Evolutionary conservation across 768 basidiomycete genomes (phyloP).

Genomic region (Dacryopinax primogenitus): DNA sequence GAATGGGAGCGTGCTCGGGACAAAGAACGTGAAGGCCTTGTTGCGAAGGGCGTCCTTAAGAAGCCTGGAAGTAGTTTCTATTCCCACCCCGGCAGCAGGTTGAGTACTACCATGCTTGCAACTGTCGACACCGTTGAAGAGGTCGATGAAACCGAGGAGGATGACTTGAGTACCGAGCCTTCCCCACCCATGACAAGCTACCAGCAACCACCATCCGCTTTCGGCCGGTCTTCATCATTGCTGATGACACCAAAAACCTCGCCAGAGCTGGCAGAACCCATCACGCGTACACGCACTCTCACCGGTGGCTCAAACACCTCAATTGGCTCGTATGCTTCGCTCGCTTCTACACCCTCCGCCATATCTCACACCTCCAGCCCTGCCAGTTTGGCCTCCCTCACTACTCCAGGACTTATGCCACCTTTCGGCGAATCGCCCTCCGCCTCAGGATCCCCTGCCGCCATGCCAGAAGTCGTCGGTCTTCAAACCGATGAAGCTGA

Average conservation of each 20-base stretch:
- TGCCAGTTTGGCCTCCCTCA: neutral
- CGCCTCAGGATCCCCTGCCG: conserved; percentile 39
- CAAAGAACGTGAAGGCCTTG: conserved; percentile 2
- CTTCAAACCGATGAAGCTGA: conserved; percentile 61
- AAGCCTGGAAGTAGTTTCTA: conserved; percentile 3
- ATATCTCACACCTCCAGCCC: conserved; percentile 7
- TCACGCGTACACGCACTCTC: neutral
- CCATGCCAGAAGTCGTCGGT: conserved; percentile 52
- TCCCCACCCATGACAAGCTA: conserved; percentile 4
- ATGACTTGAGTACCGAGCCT: neutral
- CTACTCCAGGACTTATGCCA: conserved; percentile 1
- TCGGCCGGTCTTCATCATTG: neutral
- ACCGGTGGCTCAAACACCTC: neutral
- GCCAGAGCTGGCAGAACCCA: neutral
- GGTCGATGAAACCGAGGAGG: conserved; percentile 3
- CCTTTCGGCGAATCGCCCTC: neutral
- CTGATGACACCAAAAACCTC: conserved; percentile 7
- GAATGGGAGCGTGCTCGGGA: neutral
- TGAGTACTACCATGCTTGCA: conserved; percentile 3
- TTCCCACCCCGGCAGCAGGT: conserved; percentile 2
- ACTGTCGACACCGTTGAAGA: conserved; percentile 6
- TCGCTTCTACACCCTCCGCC: neutral
- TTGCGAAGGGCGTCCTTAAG: conserved; percentile 2
- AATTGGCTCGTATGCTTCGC: neutral
- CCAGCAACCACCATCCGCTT: neutral